Percentiles rank a stretch among this genome's conserved stretches.
phyloP scores from a whole-genome alignment of 768 basidiomycete species.

The Leccinum olivaceopallidum region DNA sequence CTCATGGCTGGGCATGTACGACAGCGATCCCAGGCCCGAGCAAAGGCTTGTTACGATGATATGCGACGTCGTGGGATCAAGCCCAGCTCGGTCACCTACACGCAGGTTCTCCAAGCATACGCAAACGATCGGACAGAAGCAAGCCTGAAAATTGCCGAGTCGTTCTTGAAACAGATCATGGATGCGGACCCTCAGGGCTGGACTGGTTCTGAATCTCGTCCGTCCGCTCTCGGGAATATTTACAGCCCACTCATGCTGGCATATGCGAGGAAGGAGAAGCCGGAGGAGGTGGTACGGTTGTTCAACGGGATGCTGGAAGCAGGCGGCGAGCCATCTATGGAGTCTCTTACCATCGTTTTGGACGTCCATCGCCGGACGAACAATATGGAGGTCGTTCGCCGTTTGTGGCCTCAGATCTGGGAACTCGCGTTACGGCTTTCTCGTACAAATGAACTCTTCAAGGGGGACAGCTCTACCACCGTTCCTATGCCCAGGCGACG shows the following conservation, averaged over 20 bases:
- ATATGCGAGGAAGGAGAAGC: slow-evolving; percentile 44
- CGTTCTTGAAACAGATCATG: slow-evolving; percentile 59
- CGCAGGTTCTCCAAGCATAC: slow-evolving; percentile 64
- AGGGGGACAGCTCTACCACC: slow-evolving; percentile 15
- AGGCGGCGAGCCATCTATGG: slow-evolving; percentile 60
- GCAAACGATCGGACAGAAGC: slow-evolving; percentile 47
- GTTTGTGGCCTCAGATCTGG: slow-evolving; percentile 71
- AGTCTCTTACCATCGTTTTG: slow-evolving; percentile 63
- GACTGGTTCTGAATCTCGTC: slow-evolving; percentile 41
- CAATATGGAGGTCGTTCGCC: slow-evolving; percentile 53
- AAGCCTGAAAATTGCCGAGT: slow-evolving; percentile 60
- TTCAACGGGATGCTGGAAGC: slow-evolving; percentile 52
- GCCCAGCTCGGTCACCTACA: slow-evolving; percentile 70
- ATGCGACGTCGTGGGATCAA: slow-evolving; percentile 67
- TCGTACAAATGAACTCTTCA: slow-evolving; percentile 35
- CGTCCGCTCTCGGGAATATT: slow-evolving; percentile 51
- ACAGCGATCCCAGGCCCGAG: slow-evolving; percentile 48
- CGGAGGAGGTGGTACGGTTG: slow-evolving; percentile 57
- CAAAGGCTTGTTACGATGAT: slow-evolving; percentile 66
- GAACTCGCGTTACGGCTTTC: slow-evolving; percentile 51
- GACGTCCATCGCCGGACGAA: slow-evolving; percentile 66
- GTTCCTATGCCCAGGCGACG: slow-evolving; percentile 28
- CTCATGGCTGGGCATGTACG: slow-evolving; percentile 75
- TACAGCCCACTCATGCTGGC: slow-evolving; percentile 61
- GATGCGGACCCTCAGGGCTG: slow-evolving; percentile 36